Evolutionary conservation across 768 basidiomycete genomes (phyloP).

Genomic region (Kwoniella europaea): DNA sequence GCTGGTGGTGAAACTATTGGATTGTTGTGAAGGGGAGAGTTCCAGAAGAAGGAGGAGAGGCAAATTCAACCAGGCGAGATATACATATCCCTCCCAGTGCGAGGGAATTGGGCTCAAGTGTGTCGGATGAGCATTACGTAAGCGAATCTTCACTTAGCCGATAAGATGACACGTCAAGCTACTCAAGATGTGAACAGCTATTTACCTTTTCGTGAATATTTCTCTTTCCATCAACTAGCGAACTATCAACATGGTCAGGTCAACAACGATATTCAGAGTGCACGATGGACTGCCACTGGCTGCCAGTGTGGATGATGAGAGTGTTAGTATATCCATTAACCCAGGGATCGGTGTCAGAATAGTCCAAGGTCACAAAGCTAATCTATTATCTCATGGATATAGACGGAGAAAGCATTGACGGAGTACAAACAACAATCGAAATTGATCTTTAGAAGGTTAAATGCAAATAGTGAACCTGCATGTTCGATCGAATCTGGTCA

Average conservation of each 20-base stretch:
- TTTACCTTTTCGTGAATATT: neutral
- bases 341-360: neutral
- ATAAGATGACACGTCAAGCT: neutral
- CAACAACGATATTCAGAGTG: constrained; percentile 57
- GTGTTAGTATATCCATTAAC: constrained; percentile 63
- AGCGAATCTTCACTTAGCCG: neutral
- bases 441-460: constrained; percentile 91
- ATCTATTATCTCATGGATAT: constrained; percentile 4
- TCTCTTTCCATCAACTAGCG: neutral
- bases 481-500: constrained; percentile 96
- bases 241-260: constrained; percentile 48
- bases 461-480: constrained; percentile 88
- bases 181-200: neutral
- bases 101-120: neutral
- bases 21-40: no score
- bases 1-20: no score
- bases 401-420: constrained; percentile 92
- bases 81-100: neutral
- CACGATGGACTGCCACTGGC: constrained; percentile 74
- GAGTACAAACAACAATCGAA: constrained; percentile 99
- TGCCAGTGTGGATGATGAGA: constrained; percentile 95
- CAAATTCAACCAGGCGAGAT: neutral
- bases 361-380: neutral
- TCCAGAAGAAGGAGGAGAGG: no score
- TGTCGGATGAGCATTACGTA: neutral